Evolutionary conservation across 2,329 filamentous ascomycete species (phyloP), one percentile per base, ranked within the genome.

Genomic region (Dryadomyces quercus-mongolicae): DNA sequence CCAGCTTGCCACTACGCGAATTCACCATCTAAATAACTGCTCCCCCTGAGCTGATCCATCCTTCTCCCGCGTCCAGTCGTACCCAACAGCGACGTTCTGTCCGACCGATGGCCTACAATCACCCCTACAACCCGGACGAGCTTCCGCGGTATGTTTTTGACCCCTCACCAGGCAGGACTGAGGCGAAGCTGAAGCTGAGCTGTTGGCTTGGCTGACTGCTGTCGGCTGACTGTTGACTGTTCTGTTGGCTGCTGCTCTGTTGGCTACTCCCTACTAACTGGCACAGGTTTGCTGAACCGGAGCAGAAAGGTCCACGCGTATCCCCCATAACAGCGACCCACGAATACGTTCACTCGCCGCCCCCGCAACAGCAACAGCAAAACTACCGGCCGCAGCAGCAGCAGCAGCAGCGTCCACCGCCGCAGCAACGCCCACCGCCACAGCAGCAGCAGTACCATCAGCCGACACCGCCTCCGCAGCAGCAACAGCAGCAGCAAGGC

Each of bases 51-150:
- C 25, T 31, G 25, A 31, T 31, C 25, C 25, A 31, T 31, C 25
- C n/a, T n/a, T n/a, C n/a, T n/a, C n/a, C n/a, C n/a, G n/a, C n/a
- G n/a, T n/a, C n/a, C n/a, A n/a, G n/a, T n/a, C n/a, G n/a, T n/a
- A n/a, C n/a, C n/a, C n/a, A n/a, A n/a, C n/a, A n/a, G n/a, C n/a
- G n/a, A n/a, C n/a, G n/a, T n/a, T 31, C 25, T 31, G 25, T 8
- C 25, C 25, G 25, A 31, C 25, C 48, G 6, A 97, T 97, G 92
- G 92, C 92, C 55, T 97, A 97, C 77, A 95, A 95, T 72, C 84
- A 83, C 68, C 81, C 85, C 54, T 93, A 90, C 74, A 95, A 98
- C 69, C 91, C 91, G 38, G 92, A 98, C 74, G 88, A 90, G 67
- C 82, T 98, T 60, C 92, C 92, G 66, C 89, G 89, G 86, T 93